Evolutionary conservation across 176 grass and related monocot species (phyloP), one percentile per base, ranked within the genome.

Genomic region (Urochloa ruziziensis): DNA sequence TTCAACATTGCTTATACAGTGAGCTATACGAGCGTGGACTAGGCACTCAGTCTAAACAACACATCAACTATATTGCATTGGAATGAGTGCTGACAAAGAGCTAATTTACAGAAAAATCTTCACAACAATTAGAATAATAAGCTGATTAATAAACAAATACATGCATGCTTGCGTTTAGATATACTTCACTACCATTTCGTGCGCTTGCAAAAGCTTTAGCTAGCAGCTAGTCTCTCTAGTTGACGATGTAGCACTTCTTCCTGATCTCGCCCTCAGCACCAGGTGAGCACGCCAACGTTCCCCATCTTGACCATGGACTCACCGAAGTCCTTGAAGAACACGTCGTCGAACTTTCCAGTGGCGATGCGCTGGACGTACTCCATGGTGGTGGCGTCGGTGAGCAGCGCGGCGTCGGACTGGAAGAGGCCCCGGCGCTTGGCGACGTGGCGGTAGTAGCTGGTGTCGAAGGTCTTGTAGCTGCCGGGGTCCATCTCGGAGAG

Each of bases 401-500:
- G 65, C 0, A 96, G 86, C 16, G 90, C 80, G 9, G 80, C 88
- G 33, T 96, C 94, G 8, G 94, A 93, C 62, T 82, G 86, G 83
- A 96, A 96, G 33, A 90, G 75, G 0, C 86, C 91, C 70, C 71
- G 83, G 15, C 70, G 60, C 75, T 84, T 76, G 46, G 75, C 65
- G 10, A 96, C 82, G 0, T 81, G 49, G 19, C 89, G 84, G 62
- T 86, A 95, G 73, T 95, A 95, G 80, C 78, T 73, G 1, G 76
- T 74, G 85, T 96, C 94, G 27, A 96, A 96, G 37, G 86, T 91
- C 70, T 27, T 91, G 88, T 83, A 91, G 86, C 91, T 93, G 9
- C 88, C 88, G 0, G 94, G 91, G 72, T 93, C 93, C 93, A 96
- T 96, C 85, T 96, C 93, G 4, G 91, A 54, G 2, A 92, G 21